Percentiles rank a stretch among this genome's conserved stretches.
These are phyloP conservation scores for Salvia splendens DNA, from an alignment of 257 asterid species.

Conservation along the genomic window DNA sequence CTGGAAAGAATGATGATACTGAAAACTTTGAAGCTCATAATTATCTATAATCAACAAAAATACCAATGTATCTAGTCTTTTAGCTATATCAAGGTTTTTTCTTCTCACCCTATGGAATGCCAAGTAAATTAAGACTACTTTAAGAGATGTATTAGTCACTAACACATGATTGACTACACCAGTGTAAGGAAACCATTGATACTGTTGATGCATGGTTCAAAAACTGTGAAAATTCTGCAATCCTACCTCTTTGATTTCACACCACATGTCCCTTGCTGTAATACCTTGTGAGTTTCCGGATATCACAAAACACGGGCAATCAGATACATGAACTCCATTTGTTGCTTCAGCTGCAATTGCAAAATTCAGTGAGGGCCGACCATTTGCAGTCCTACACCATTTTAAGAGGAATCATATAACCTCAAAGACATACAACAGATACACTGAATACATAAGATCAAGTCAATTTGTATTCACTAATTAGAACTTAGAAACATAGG, in stretches of 20 bases:
- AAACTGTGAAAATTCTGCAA: conserved; percentile 27
- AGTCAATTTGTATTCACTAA: conserved; percentile 20
- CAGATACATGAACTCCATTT: conserved; percentile 65
- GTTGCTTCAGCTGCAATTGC: conserved; percentile 90
- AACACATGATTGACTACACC: background rate
- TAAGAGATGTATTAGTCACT: background rate
- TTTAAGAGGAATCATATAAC: conserved; percentile 32
- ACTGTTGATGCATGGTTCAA: conserved; percentile 27
- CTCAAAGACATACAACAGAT: conserved; percentile 15
- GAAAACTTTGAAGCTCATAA: conserved; percentile 11
- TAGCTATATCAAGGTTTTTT: background rate
- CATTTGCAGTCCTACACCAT: conserved; percentile 67
- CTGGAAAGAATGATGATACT: conserved; percentile 36
- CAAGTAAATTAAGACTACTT: background rate
- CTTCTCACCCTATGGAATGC: conserved; percentile 3
- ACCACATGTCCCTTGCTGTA: conserved; percentile 94
- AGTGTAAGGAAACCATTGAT: conserved; percentile 17
- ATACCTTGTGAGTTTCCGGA: conserved; percentile 74
- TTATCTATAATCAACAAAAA: conserved; percentile 20
- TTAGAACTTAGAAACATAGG: conserved; percentile 12
- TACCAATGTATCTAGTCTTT: background rate
- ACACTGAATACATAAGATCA: conserved; percentile 17
- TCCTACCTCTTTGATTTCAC: conserved; percentile 84
- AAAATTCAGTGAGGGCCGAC: conserved; percentile 75
- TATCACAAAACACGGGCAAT: conserved; percentile 83